Evolutionary conservation across 2,329 filamentous ascomycete species (phyloP), one percentile per base, ranked within the genome.

Genomic region (Alternaria sp.): DNA sequence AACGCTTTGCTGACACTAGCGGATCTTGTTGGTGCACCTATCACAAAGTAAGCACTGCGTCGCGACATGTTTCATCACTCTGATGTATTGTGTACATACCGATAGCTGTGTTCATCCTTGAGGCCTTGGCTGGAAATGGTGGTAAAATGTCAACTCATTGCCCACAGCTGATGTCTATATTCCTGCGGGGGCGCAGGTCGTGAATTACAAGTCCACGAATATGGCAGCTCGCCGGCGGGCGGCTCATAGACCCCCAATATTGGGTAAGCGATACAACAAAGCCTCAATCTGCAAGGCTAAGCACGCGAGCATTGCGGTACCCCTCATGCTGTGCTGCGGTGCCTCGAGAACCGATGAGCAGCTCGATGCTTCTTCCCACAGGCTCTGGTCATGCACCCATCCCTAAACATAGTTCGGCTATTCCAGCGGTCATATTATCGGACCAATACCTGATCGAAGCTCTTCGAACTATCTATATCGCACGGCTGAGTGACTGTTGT

Each of bases 1-100:
- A 72, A 69, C 11, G 63, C 57, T 45, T 57, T 68, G 45, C 67
- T 66, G n/a, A 73, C 64, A 18, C 65, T 64, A 44, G 65, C 63
- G 14, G 51, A 54, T 44, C 40, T 30, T 20, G 41, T 43, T 22
- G 51, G 51, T 32, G 25, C 28, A 32, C 34, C 44, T 49, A 20
- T 28, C 18, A 8, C 48, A 28, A 40, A 51, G 44, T 32, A 32
- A 41, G 22, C 34, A 4, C 20, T 40, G 34, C 10, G 28, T 14
- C 12, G 27, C n/a, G n/a, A 14, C 16, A 2, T 22, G 12, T 48
- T 40, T 2, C n/a, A 20, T 11, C n/a, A 20, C 9, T 20, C 8
- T 9, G 1, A 3, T 40, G 14, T 41, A 40, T 18, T 25, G 4
- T 32, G 0, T 32, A 7, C 25, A 40, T 38, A 34, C 51, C 51